A percentile compares a stretch with the other conserved stretches of the same genome.
These are phyloP conservation scores for Colletotrichum sp. DNA, from an alignment of 2,329 filamentous ascomycete genomes.

Conservation along the genomic window DNA sequence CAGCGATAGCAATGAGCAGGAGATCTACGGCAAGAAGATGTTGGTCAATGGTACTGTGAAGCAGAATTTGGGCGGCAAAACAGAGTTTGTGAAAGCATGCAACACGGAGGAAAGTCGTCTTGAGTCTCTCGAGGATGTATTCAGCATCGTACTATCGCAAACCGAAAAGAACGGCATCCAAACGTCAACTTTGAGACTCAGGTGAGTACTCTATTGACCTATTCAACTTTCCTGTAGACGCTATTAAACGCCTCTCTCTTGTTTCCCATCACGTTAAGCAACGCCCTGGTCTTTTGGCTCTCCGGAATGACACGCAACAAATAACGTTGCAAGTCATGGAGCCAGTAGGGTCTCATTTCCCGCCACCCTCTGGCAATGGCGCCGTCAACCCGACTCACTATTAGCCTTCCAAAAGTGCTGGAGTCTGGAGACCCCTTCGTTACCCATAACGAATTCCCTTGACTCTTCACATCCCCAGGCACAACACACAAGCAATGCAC, in stretches of 20 bases:
- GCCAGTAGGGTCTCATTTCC: conserved; percentile 30
- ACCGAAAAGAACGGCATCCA: not conserved
- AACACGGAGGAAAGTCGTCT: conserved; percentile 59
- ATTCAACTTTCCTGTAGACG: not conserved
- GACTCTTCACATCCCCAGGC: not conserved
- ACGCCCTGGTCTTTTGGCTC: not conserved
- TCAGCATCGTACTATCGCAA: not conserved
- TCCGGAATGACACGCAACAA: conserved; percentile 5
- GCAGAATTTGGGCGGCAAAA: conserved; percentile 55
- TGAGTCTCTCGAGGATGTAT: conserved; percentile 48
- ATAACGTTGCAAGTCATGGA: conserved; percentile 24
- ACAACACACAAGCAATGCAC: not conserved
- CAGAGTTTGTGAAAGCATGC: conserved; percentile 50
- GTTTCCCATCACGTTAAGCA: not conserved
- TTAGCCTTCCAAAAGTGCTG: conserved; percentile 14
- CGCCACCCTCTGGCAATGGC: conserved; percentile 27
- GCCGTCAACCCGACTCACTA: conserved; percentile 27
- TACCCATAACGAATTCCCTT: not conserved
- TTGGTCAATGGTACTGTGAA: conserved; percentile 58
- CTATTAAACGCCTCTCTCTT: not conserved
- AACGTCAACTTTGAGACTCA: not conserved
- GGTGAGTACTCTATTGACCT: not conserved
- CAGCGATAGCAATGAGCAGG: conserved; percentile 34
- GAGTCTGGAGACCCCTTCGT: not conserved
- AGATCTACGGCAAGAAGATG: conserved; percentile 58